These are phyloP conservation scores for Aspergillaceae sp. DNA, from an alignment of 2,329 filamentous ascomycete species.

Conservation along the genomic window DNA sequence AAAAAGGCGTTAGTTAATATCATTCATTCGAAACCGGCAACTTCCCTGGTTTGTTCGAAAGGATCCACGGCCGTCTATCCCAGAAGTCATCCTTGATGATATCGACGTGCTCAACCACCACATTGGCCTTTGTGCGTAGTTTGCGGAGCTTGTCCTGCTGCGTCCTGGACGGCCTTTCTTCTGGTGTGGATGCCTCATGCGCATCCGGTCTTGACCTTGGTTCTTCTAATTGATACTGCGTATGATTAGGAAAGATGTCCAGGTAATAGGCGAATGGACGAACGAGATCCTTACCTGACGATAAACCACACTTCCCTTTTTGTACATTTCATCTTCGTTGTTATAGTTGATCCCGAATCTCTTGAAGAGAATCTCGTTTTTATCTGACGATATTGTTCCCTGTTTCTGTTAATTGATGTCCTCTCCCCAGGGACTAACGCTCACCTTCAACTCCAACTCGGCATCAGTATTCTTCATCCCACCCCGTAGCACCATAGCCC, in stretches of 20 bases:
- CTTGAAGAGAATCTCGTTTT: constrained; percentile 91
- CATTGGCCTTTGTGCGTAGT: constrained; percentile 65
- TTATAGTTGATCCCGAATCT: constrained; percentile 94
- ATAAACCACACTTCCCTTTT: constrained; percentile 86
- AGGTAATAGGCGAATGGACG: not conserved
- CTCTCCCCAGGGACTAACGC: constrained; percentile 8
- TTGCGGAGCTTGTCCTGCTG: constrained; percentile 78
- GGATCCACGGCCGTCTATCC: constrained; percentile 74
- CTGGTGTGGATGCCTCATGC: constrained; percentile 1
- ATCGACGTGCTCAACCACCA: constrained; percentile 79
- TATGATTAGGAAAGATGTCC: not conserved
- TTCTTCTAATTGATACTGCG: constrained; percentile 62
- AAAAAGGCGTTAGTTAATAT: not conserved
- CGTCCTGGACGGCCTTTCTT: constrained; percentile 59
- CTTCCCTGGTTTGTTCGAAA: constrained; percentile 65
- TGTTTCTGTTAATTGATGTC: constrained; percentile 28
- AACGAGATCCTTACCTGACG: constrained; percentile 51
- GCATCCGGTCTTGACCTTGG: constrained; percentile 28
- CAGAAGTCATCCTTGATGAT: constrained; percentile 96
- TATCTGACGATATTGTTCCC: constrained; percentile 78
- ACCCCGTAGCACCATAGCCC: constrained; percentile 72
- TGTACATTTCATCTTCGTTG: constrained; percentile 84
- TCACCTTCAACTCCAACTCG: constrained; percentile 67
- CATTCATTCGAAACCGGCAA: constrained; percentile 43
- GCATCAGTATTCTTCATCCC: constrained; percentile 69